Evolutionary conservation across 306 rosid genomes (phyloP).

Genomic region (Ceratonia siliqua): DNA sequence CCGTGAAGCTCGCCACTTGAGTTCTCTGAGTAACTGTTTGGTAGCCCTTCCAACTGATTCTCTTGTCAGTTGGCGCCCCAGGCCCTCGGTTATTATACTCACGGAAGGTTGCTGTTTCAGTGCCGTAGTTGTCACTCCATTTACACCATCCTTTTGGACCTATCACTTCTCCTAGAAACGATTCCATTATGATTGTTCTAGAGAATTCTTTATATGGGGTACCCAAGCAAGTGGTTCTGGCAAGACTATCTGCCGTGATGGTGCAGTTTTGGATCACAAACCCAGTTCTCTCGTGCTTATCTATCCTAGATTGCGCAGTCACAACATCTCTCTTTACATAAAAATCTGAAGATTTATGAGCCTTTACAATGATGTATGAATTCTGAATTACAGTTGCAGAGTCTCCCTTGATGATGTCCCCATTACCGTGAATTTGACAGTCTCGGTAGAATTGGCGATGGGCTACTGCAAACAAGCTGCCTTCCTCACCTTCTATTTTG

Average conservation of each 20-base stretch:
- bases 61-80: background rate
- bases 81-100: constrained; percentile 38
- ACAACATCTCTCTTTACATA: background rate
- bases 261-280: constrained; percentile 34
- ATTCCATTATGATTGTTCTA: constrained; percentile 41
- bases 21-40: background rate
- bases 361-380: constrained; percentile 26
- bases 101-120: constrained; percentile 9
- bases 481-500: constrained; percentile 28
- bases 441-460: constrained; percentile 39
- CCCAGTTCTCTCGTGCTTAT: constrained; percentile 16
- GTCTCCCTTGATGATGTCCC: constrained; percentile 30
- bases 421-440: constrained; percentile 21
- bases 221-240: constrained; percentile 4
- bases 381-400: constrained; percentile 31
- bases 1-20: constrained; percentile 6
- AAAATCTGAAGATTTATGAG: background rate
- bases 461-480: constrained; percentile 21
- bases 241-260: background rate
- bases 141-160: constrained; percentile 36
- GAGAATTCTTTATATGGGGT: constrained; percentile 12
- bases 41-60: constrained; percentile 32
- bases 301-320: constrained; percentile 25
- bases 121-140: constrained; percentile 32
- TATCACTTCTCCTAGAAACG: constrained; percentile 34